Evolutionary conservation across 441 rosid genomes (phyloP), one percentile per base, ranked within the genome.

Genomic region (Adansonia gregorii): DNA sequence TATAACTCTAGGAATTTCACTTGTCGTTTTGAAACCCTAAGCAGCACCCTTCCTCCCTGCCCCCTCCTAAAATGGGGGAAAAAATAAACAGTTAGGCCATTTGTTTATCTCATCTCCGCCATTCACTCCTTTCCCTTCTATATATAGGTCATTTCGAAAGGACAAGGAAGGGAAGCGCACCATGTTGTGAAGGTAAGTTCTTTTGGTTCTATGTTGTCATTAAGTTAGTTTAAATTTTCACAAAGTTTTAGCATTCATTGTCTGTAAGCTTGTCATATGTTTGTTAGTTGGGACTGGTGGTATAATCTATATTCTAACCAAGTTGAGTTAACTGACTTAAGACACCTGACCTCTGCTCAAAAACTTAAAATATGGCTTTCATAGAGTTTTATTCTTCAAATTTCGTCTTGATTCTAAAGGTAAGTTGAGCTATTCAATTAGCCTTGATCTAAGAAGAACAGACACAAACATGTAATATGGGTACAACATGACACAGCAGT

Each of bases 371-470:
- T n/a, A 15, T 9, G 69, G 24, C 11, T 65, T 39, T 39, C 24
- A 65, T 39, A 7, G 12, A 41, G 11, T 65, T 39, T 65, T 39
- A 65, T 65, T 65, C 69, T 65, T 65, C 69, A 65, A 65, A 39
- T 8, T 39, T 65, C 22, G 41, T 35, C 46, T 35, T 64, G 46
- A 64, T 15, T 64, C 20, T 35, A 64, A 6, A 64, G 35, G 46
- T 35, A 12, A 15, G 17, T 27, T 6, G 46, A 63, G 46, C 67
- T 31, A 6, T 64, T 31, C 67, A 35, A 35, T 64, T 64, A 35
- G 67, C 20, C 46, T 35, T n/a, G 31, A 27, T 27, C 35, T 27
- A 27, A 27, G 35, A 1, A 27, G 35, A 27, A 27, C 35, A 27
- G 35, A 27, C 35, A 27, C 35, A 27, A 27, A 27, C 35, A 27